These are phyloP conservation scores for Coniella lustricola DNA, from an alignment of 2,329 filamentous ascomycete genomes.

Conservation along the genomic window DNA sequence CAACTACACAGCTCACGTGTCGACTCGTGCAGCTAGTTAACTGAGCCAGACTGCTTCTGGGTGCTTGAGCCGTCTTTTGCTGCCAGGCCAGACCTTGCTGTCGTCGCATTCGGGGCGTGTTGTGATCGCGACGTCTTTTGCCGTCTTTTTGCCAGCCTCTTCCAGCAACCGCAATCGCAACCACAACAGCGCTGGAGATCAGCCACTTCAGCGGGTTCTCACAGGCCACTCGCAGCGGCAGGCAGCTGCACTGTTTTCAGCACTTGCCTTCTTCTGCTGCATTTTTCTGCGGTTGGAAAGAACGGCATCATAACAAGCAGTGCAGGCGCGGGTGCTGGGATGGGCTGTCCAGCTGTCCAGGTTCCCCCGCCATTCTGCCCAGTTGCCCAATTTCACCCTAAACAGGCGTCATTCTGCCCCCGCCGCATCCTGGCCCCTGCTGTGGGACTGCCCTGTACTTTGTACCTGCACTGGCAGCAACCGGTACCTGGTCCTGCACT, in stretches of 20 bases:
- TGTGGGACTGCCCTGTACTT: neutral
- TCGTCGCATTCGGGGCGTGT: no score
- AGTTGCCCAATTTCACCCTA: neutral
- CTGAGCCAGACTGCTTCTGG: neutral
- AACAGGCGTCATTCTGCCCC: neutral
- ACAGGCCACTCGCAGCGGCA: no score
- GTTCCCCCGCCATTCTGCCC: conserved; percentile 1
- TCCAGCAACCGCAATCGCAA: no score
- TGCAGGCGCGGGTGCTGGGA: no score
- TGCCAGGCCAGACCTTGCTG: neutral
- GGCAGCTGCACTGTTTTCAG: no score
- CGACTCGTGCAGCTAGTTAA: neutral
- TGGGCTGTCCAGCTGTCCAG: neutral
- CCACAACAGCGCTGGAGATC: no score
- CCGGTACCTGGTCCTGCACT: neutral
- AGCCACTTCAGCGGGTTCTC: no score
- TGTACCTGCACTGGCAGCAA: neutral
- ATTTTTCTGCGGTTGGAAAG: no score
- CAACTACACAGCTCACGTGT: neutral
- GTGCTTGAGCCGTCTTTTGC: neutral
- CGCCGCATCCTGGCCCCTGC: neutral
- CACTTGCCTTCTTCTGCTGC: no score
- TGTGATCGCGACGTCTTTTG: no score
- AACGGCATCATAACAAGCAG: no score
- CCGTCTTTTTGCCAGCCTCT: no score